Evolutionary conservation across 108 stramenopile species (phyloP).

Genomic region (Nannochloropsis salina): DNA sequence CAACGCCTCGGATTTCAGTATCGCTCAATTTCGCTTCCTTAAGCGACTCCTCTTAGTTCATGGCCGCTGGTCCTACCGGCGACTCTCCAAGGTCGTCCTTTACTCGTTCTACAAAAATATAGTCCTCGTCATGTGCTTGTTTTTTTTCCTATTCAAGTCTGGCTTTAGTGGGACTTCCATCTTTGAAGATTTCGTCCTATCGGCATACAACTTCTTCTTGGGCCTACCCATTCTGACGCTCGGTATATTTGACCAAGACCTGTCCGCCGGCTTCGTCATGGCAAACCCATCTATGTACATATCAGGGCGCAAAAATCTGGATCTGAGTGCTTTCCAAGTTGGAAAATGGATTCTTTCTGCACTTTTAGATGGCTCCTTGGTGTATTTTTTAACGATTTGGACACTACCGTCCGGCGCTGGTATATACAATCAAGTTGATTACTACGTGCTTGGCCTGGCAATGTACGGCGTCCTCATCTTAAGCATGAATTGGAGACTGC

Average conservation of each 20-base stretch:
- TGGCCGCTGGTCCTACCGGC: slow-evolving; percentile 56
- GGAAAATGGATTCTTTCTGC: background rate
- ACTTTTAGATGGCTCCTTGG: background rate
- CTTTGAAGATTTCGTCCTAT: slow-evolving; percentile 51
- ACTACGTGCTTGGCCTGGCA: background rate
- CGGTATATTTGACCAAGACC: slow-evolving; percentile 84
- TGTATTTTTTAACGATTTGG: background rate
- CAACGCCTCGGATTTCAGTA: slow-evolving; percentile 61
- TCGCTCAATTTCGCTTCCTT: slow-evolving; percentile 60
- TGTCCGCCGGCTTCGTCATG: slow-evolving; percentile 68
- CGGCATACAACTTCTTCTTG: slow-evolving; percentile 69
- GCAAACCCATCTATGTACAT: slow-evolving; percentile 43
- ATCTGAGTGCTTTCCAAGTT: slow-evolving; percentile 23
- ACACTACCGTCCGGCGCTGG: background rate
- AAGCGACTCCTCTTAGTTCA: slow-evolving; percentile 49
- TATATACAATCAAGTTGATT: background rate
- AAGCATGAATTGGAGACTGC: slow-evolving; percentile 16
- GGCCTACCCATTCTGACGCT: slow-evolving; percentile 73
- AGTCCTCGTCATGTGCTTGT: slow-evolving; percentile 57
- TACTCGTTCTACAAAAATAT: slow-evolving; percentile 68
- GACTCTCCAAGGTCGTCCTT: slow-evolving; percentile 53
- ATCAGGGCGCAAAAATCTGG: slow-evolving; percentile 22
- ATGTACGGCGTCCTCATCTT: background rate
- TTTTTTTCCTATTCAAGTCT: slow-evolving; percentile 44
- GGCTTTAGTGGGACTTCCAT: slow-evolving; percentile 51